Conservation (phyloP, 495 filamentous ascomycete genomes). For the Choiromyces venosus region DNA sequence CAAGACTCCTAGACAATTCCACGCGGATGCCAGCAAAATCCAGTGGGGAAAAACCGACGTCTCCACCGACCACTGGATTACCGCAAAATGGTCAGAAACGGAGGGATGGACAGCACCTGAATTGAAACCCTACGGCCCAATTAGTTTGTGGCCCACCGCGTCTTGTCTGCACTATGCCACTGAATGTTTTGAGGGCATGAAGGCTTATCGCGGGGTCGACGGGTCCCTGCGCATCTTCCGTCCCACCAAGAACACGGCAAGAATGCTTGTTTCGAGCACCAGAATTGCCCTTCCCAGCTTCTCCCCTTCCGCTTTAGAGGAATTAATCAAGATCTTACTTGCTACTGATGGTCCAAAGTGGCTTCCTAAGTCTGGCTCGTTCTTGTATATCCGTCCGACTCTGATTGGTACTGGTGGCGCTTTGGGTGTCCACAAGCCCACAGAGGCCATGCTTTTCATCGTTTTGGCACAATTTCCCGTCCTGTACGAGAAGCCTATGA, state of each 20-base stretch:
- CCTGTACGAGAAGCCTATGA: conserved; percentile 55
- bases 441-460: conserved; percentile 78
- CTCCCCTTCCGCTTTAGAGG: conserved; percentile 62
- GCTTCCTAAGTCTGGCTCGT: conserved; percentile 66
- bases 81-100: conserved; percentile 59
- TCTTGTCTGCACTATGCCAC: conserved; percentile 87
- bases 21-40: conserved; percentile 50
- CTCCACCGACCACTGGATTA: conserved; percentile 90
- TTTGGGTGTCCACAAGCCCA: conserved; percentile 74
- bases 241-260: conserved; percentile 66
- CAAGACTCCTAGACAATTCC: conserved; percentile 61
- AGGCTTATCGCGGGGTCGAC: conserved; percentile 77
- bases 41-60: conserved; percentile 50
- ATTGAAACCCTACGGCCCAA: conserved; percentile 71
- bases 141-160: conserved; percentile 76
- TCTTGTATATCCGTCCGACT: conserved; percentile 77
- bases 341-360: conserved; percentile 68
- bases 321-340: conserved; percentile 66
- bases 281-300: conserved; percentile 76
- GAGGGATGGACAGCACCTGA: conserved; percentile 73
- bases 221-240: conserved; percentile 81
- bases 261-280: conserved; percentile 65
- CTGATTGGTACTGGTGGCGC: conserved; percentile 75
- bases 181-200: conserved; percentile 88
- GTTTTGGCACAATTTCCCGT: conserved; percentile 68